Evolutionary conservation across 2,329 filamentous ascomycete genomes (phyloP).

Genomic region (Alternaria consortialis): DNA sequence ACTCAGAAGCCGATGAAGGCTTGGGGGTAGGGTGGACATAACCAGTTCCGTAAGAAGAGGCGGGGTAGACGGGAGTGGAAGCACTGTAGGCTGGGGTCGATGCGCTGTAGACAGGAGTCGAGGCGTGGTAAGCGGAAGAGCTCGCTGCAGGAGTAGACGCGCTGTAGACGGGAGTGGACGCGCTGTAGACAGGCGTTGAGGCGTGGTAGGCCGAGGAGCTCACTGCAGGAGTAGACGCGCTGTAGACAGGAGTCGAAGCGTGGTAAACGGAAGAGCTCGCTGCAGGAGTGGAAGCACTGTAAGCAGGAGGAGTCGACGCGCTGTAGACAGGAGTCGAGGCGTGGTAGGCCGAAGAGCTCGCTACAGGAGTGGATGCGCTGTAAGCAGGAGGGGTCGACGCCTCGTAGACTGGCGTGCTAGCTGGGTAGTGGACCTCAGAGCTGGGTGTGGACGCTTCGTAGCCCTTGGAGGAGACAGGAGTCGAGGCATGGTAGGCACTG

Average conservation of each 20-base stretch:
- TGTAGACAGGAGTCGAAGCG: neutral
- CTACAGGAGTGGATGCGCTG: neutral
- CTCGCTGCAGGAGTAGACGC: neutral
- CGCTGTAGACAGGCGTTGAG: neutral
- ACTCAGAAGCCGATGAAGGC: constrained; percentile 18
- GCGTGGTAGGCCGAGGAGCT: constrained; percentile 2
- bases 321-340: neutral
- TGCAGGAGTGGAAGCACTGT: neutral
- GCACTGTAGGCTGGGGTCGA: neutral
- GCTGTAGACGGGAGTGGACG: neutral
- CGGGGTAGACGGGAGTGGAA: constrained; percentile 16
- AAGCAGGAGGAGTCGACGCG: neutral
- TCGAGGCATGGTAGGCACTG: neutral
- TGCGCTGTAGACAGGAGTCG: neutral
- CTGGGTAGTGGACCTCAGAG: constrained; percentile 1
- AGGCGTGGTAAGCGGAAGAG: neutral
- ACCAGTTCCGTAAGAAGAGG: constrained; percentile 18
- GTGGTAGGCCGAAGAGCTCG: neutral
- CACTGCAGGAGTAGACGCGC: constrained; percentile 2
- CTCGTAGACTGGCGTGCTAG: neutral
- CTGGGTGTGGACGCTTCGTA: constrained; percentile 3
- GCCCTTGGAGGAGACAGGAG: neutral
- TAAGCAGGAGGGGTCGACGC: constrained; percentile 3
- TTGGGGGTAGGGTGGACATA: constrained; percentile 4
- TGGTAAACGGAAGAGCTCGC: neutral